Evolutionary conservation across 805 yeast genomes (phyloP), one percentile per base, ranked within the genome.

Genomic region (Pichia nanzhaoensis): DNA sequence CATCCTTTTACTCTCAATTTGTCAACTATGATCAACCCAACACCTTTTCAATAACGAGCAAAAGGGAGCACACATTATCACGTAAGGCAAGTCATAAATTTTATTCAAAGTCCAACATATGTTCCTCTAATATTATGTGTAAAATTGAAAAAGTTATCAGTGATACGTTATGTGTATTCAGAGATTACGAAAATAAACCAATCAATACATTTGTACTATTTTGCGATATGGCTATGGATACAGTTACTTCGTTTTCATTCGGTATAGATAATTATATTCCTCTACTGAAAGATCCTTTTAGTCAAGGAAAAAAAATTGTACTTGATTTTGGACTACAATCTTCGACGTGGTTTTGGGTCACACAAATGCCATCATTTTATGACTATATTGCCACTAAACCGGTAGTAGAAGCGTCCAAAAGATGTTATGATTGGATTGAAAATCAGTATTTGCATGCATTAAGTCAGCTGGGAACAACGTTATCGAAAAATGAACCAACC

Each of bases 141-240:
- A 67, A 64, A 48, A 55, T 73, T 32, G 60, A 59, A 39, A 42
- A 43, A 3, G 65, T 69, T 30, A 61, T 74, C 36, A 38, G 54
- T 1, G 55, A 61, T 36, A 53, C 65, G 6, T 49, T 65, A 32
- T 32, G 46, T 12, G 48, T 51, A 3, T 50, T 70, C 18, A 46
- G 51, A 39, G 18, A 45, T 13, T 16, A 59, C 50, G 44, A 39
- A 41, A 48, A 20, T 1, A 37, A 55, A 9, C 62, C 72, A 28
- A 54, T 80, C 34, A 83, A 82, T 41, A 80, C 77, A 3, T 78
- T 77, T 53, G 68, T 75, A 17, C 58, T 83, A n/a, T 82, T 82
- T 67, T 80, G 79, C n/a, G 65, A 80, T 16, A 66, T 83, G 55
- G 89, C 90, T 4, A 75, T 83, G 78, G 89, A 82, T 54, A 81